These are phyloP conservation scores for Fragilaria radians DNA, from an alignment of 108 stramenopile species.

Conservation along the genomic window DNA sequence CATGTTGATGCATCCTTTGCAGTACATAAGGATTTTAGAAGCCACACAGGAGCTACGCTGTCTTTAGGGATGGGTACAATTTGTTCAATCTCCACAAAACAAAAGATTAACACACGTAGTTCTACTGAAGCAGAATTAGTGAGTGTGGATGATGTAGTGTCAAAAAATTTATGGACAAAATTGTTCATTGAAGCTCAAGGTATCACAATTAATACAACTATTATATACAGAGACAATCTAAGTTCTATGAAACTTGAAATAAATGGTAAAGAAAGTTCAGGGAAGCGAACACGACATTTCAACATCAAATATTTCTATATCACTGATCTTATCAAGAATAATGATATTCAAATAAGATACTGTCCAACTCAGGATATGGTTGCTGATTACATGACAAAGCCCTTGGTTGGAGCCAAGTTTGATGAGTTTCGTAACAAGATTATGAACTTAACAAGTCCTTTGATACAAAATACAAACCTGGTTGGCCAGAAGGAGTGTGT, in stretches of 20 bases:
- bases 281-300: too few relatives aligned
- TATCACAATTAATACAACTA: slow-evolving; percentile 12
- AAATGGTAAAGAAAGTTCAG: too few relatives aligned
- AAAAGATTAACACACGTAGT: slow-evolving; percentile 32
- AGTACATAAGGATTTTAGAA: slow-evolving; percentile 6
- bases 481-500: too few relatives aligned
- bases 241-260: too few relatives aligned
- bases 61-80: slow-evolving; percentile 17
- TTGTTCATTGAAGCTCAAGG: slow-evolving; percentile 25
- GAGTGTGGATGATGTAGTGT: slow-evolving; percentile 32
- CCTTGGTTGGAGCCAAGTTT: slow-evolving; percentile 16
- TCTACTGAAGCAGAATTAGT: slow-evolving; percentile 45
- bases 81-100: slow-evolving; percentile 15
- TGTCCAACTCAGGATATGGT: slow-evolving; percentile 16
- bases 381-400: slow-evolving; percentile 30
- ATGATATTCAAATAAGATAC: slow-evolving; percentile 4
- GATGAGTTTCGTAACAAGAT: slow-evolving; percentile 20
- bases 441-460: slow-evolving; percentile 15
- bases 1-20: slow-evolving; percentile 34
- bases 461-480: too few relatives aligned
- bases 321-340: too few relatives aligned
- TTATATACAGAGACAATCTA: slow-evolving; percentile 44
- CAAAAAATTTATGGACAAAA: slow-evolving; percentile 10
- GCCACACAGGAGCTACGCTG: slow-evolving; percentile 11
- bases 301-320: too few relatives aligned